Percentiles rank a stretch among this genome's conserved stretches.
Evolutionary conservation across 23 red algal genomes (phyloP).

Genomic region (Pyropia haitanensis): DNA sequence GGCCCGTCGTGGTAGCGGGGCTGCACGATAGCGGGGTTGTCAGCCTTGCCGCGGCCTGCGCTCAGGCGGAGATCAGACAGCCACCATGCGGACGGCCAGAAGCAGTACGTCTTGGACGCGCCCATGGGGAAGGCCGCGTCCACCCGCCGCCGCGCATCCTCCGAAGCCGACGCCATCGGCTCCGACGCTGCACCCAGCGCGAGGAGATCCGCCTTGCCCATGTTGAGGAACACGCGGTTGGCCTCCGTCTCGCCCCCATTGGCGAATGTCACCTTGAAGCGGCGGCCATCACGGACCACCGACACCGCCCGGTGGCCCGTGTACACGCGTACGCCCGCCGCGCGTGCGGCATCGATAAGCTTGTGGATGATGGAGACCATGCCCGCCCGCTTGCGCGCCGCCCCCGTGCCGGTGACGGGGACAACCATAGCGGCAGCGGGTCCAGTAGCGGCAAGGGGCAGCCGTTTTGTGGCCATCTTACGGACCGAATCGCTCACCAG

Average conservation of each 20-base stretch:
- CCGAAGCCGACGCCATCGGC: slow-evolving; percentile 15
- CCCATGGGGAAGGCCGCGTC: slow-evolving; percentile 1
- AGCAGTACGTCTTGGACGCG: slow-evolving; percentile 37
- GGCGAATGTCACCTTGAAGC: not conserved
- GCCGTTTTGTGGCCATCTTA: too few species aligned
- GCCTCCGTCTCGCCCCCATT: slow-evolving; percentile 2
- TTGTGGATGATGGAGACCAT: slow-evolving; percentile 22
- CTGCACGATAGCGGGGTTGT: too few species aligned
- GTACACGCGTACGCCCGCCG: slow-evolving; percentile 14
- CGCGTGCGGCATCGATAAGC: slow-evolving; percentile 2
- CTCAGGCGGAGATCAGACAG: slow-evolving; percentile 20
- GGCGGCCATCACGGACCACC: not conserved
- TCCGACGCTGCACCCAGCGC: slow-evolving; percentile 27
- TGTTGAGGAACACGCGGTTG: slow-evolving; percentile 21
- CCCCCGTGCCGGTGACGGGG: slow-evolving; percentile 16
- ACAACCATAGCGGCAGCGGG: slow-evolving; percentile 1
- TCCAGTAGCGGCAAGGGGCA: too few species aligned
- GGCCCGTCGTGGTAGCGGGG: slow-evolving; percentile 49
- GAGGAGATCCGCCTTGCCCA: slow-evolving; percentile 39
- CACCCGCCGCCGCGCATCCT: slow-evolving; percentile 6
- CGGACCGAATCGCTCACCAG: too few species aligned
- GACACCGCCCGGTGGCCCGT: slow-evolving; percentile 4
- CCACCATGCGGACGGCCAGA: slow-evolving; percentile 57
- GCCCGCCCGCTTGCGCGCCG: slow-evolving; percentile 7
- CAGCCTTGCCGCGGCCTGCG: not conserved